Conservation (phyloP, 805 yeast genomes). For the Kodamaea restingae region DNA sequence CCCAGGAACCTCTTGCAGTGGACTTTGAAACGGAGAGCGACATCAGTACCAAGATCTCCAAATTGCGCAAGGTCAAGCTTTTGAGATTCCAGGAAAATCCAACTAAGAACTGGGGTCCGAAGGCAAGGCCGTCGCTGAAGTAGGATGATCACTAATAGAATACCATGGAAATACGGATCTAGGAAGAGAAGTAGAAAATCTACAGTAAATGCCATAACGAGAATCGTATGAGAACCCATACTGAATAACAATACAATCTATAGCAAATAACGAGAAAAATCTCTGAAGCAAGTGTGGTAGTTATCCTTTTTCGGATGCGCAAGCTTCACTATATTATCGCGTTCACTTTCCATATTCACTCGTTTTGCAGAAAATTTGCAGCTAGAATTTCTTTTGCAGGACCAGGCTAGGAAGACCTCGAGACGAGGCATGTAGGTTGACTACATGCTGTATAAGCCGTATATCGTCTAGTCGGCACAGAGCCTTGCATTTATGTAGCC, state of each 20-base stretch:
- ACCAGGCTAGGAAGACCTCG: background rate
- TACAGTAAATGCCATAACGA: too few species aligned
- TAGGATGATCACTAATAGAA: background rate
- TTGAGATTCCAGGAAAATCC: constrained; percentile 92
- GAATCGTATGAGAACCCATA: too few species aligned
- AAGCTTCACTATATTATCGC: background rate
- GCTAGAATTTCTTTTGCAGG: background rate
- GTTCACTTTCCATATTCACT: background rate
- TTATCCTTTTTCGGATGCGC: background rate
- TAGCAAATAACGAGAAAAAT: too few species aligned
- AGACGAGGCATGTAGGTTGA: too few species aligned
- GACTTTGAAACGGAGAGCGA: constrained; percentile 62
- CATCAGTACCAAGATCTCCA: constrained; percentile 53
- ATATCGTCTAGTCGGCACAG: too few species aligned
- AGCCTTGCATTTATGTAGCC: too few species aligned
- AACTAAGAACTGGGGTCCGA: constrained; percentile 95
- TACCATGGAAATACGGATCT: background rate
- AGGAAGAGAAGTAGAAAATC: too few species aligned
- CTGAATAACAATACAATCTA: too few species aligned
- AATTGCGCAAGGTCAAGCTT: constrained; percentile 69
- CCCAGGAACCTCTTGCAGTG: constrained; percentile 27
- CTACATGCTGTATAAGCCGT: too few species aligned
- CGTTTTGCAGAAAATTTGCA: background rate
- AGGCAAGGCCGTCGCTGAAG: constrained; percentile 56
- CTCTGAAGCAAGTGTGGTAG: too few species aligned